Evolutionary conservation across 805 yeast genomes (phyloP), one percentile per base, ranked within the genome.

Genomic region (Yamadazyma phyllophila): DNA sequence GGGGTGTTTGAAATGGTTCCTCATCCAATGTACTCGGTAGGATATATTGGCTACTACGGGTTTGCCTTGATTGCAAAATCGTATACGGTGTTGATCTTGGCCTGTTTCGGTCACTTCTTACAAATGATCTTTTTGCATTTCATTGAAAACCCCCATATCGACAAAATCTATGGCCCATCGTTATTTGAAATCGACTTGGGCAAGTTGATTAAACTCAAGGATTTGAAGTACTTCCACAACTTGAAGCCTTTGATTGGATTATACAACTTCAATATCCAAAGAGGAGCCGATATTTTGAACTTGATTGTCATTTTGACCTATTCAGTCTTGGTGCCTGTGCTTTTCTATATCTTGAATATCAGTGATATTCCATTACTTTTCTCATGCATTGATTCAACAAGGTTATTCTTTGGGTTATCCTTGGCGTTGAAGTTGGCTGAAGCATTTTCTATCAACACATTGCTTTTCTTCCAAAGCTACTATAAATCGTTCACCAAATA

Each of bases 11-110:
- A 88, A 63, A 77, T 88, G 75, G 88, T 90, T 12, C 96, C 96
- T 14, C 96, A 88, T 60, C 96, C 96, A 43, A 88, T 88, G 96
- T 88, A 88, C 62, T 85, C 95, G 0, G 84, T 88, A 46, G 96
- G 96, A 7, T 88, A 88, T 59, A 79, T 88, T 44, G 96, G 96
- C 1, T 88, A 85, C 66, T 88, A 88, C 58, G 96, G 96, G 0
- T 78, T 86, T 57, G 89, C 92, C 1, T 69, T 88, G 51, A 82
- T 88, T 55, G 74, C 91, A 4, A 83, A 86, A 51, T 82, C 88
- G 17, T 85, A 86, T 56, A 75, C 83, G 7, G 82, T 88, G 5
- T 72, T 88, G 50, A 64, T 77, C 12, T 83, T 85, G 26, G 86
- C 95, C 1, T 66, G 87, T 12, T 63, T 80, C 47, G 96, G 94